Conservation (phyloP, 306 rosid genomes). For the Lathyrus sativus region DNA sequence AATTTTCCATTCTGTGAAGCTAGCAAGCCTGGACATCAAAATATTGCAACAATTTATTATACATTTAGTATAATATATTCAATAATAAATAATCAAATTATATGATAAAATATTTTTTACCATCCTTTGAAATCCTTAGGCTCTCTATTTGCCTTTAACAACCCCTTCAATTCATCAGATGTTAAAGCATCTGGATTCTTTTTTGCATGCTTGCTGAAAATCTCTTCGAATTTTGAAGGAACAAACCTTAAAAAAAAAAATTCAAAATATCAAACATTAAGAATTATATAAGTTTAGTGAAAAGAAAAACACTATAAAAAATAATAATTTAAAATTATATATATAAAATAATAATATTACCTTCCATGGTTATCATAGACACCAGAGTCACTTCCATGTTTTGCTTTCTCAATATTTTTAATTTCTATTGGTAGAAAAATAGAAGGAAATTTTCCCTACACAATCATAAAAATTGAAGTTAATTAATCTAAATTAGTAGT, state of each 20-base stretch:
- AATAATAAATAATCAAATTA: neutral
- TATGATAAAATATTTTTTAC: slow-evolving; percentile 2
- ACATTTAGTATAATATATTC: neutral
- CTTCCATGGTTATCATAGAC: slow-evolving; percentile 83
- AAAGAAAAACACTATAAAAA: neutral
- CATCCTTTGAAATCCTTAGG: slow-evolving; percentile 72
- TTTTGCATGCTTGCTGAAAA: slow-evolving; percentile 67
- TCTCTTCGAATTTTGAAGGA: slow-evolving; percentile 73
- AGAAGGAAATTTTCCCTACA: slow-evolving; percentile 77
- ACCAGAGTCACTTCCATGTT: slow-evolving; percentile 92
- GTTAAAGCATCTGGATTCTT: slow-evolving; percentile 59
- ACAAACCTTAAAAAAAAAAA: slow-evolving; percentile 58
- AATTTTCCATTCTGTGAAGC: slow-evolving; percentile 70
- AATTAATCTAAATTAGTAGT: too few relatives aligned
- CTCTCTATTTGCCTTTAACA: slow-evolving; percentile 63
- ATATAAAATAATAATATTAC: slow-evolving; percentile 37
- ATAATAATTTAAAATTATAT: too few relatives aligned
- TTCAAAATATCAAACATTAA: neutral
- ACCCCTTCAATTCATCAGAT: slow-evolving; percentile 55
- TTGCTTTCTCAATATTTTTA: slow-evolving; percentile 55
- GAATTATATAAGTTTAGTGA: neutral
- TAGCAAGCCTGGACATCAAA: slow-evolving; percentile 56
- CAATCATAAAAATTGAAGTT: neutral
- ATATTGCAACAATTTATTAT: neutral
- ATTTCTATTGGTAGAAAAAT: slow-evolving; percentile 65